Evolutionary conservation across 371 early-diverging fungal species (phyloP).

Genomic region (Mortierella sp.): DNA sequence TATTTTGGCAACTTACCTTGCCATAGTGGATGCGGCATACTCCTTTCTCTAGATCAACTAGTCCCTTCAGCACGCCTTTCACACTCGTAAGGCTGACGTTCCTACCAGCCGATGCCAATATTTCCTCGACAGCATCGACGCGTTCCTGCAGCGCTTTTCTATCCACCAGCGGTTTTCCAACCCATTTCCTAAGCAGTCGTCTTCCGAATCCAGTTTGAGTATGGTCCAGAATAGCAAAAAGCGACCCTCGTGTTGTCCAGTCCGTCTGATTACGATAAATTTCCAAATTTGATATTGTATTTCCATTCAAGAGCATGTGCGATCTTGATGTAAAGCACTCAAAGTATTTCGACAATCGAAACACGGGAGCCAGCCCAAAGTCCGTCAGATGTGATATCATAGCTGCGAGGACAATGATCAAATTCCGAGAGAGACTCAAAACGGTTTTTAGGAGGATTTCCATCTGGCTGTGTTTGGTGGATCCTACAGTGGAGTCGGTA

Average conservation of each 20-base stretch:
- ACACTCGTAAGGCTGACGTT: constrained; percentile 50
- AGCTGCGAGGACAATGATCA: constrained; percentile 62
- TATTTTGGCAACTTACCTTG: constrained; percentile 60
- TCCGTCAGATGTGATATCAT: constrained; percentile 73
- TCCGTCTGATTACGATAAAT: constrained; percentile 76
- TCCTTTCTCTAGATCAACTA: constrained; percentile 84
- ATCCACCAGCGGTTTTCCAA: constrained; percentile 79
- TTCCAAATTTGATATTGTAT: constrained; percentile 82
- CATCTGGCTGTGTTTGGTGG: constrained; percentile 21
- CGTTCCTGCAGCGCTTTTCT: constrained; percentile 74
- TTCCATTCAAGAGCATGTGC: constrained; percentile 83
- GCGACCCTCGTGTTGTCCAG: constrained; percentile 62
- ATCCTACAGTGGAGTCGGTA: neutral
- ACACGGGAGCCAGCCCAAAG: constrained; percentile 70
- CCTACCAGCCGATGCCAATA: constrained; percentile 56
- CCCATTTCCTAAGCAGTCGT: constrained; percentile 84
- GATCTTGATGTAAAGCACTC: constrained; percentile 73
- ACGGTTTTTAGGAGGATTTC: constrained; percentile 53
- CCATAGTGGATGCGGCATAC: constrained; percentile 81
- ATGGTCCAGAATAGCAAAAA: constrained; percentile 77
- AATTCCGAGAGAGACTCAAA: constrained; percentile 31
- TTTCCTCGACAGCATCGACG: constrained; percentile 75
- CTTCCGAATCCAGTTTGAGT: constrained; percentile 82
- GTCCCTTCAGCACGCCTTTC: constrained; percentile 53
- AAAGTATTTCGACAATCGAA: constrained; percentile 71